Evolutionary conservation across 2,329 filamentous ascomycete species (phyloP), one percentile per base, ranked within the genome.

Genomic region (Rutstroemia sp.): DNA sequence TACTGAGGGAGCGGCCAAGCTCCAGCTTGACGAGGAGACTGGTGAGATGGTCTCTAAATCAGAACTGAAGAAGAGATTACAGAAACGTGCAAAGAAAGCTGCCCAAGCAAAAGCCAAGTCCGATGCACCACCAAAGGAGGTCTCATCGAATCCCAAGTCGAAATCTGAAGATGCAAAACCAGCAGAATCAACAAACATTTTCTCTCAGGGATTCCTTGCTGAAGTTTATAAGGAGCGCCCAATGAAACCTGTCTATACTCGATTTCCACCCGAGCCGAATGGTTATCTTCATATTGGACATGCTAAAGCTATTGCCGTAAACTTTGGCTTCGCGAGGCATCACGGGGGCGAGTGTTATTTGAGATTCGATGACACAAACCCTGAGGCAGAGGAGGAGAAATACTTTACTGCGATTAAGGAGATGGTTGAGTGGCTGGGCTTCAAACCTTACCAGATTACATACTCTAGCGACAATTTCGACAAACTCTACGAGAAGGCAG

Each of bases 341-440:
- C 88, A 95, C 69, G 87, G 87, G 38, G 92, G 92, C 61, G 59
- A 67, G 25, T 88, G 83, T 71, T 86, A 87, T 67, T 73, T 91
- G 60, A 81, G 92, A 65, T 96, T 89, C 71, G 94, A 97, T 70
- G 94, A 97, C 67, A 97, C 94, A 14, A 97, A 97, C 70, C 94
- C 94, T 1, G 89, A 92, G 62, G 89, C 88, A 48, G 94, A 97
- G 71, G 88, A 96, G 70, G 89, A 95, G 72, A 80, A 86, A 57
- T 97, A 92, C 72, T 95, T 95, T 68, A 81, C 80, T 10, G 87
- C 89, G n/a, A 97, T 97, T 63, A 78, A 89, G 66, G 90, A 96
- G 60, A 90, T 92, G 69, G 81, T 96, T 51, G 74, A 78, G 64
- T 97, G 94, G 94, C 77, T 96, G 6, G 67, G 68, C 6, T 96